Evolutionary conservation across 2,329 filamentous ascomycete species (phyloP).

Genomic region (Aspergillaceae sp.): DNA sequence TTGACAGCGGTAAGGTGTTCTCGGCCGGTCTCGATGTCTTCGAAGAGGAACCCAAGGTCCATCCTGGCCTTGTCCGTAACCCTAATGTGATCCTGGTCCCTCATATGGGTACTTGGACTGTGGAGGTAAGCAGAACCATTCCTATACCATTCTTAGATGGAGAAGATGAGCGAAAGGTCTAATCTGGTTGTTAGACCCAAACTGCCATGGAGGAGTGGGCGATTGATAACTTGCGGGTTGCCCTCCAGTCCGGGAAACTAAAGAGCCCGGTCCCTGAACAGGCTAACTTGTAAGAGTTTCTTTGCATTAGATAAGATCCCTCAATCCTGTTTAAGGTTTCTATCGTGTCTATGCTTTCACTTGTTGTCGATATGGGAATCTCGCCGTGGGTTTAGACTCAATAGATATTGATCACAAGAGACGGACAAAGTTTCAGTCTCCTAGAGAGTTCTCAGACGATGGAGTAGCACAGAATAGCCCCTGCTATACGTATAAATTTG

Average conservation of each 20-base stretch:
- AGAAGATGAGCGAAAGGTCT: neutral
- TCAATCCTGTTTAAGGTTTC: no score
- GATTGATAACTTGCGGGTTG: constrained; percentile 59
- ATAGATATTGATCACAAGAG: no score
- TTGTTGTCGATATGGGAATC: no score
- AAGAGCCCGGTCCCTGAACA: constrained; percentile 68
- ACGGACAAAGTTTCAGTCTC: no score
- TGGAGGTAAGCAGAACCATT: constrained; percentile 41
- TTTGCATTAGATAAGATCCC: no score
- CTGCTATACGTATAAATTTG: neutral
- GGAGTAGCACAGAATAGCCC: no score
- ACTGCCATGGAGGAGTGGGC: constrained; percentile 64
- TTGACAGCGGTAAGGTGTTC: constrained; percentile 60
- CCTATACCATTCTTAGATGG: neutral
- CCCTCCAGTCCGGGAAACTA: constrained; percentile 53
- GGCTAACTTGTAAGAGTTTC: constrained; percentile 31
- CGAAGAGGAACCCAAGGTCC: constrained; percentile 69
- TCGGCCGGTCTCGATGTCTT: constrained; percentile 72
- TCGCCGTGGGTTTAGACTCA: no score
- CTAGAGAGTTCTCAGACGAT: no score
- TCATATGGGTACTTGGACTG: constrained; percentile 78
- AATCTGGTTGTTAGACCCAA: constrained; percentile 36
- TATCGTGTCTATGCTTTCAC: no score
- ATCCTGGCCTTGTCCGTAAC: constrained; percentile 63
- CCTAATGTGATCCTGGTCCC: constrained; percentile 66